These are phyloP conservation scores for Scopulariopsis brevicaulis DNA, from an alignment of 2,329 filamentous ascomycete genomes.

Conservation along the genomic window DNA sequence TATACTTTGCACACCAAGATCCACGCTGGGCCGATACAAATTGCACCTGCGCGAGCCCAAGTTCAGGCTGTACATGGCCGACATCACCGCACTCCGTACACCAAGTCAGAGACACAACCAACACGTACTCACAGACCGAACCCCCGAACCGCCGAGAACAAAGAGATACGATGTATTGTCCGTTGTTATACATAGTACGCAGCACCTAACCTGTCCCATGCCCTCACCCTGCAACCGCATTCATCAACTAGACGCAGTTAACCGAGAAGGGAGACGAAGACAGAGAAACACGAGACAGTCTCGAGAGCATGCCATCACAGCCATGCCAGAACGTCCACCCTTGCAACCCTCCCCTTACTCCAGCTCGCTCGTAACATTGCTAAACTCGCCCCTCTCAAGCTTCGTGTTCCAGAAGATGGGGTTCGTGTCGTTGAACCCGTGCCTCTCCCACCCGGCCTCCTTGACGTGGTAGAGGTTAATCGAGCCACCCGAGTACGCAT, in stretches of 20 bases:
- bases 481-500: conserved; percentile 96
- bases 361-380: conserved; percentile 76
- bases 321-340: neutral
- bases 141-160: neutral
- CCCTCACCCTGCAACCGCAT: neutral
- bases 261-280: neutral
- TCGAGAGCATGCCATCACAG: neutral
- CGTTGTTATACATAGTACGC: neutral
- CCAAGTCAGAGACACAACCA: neutral
- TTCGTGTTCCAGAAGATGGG: conserved; percentile 99
- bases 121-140: neutral
- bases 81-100: neutral
- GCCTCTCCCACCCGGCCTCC: conserved; percentile 97
- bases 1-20: too few species aligned
- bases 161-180: conserved; percentile 1
- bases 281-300: neutral
- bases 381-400: conserved; percentile 96
- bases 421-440: conserved; percentile 96
- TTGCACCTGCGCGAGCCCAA: too few species aligned
- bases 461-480: conserved; percentile 99
- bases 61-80: too few species aligned
- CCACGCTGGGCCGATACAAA: too few species aligned
- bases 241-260: neutral
- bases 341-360: conserved; percentile 27
- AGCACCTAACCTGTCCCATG: conserved; percentile 1